These are phyloP conservation scores for Solanum tacnaense DNA, from an alignment of 257 asterid species.

Conservation along the genomic window DNA sequence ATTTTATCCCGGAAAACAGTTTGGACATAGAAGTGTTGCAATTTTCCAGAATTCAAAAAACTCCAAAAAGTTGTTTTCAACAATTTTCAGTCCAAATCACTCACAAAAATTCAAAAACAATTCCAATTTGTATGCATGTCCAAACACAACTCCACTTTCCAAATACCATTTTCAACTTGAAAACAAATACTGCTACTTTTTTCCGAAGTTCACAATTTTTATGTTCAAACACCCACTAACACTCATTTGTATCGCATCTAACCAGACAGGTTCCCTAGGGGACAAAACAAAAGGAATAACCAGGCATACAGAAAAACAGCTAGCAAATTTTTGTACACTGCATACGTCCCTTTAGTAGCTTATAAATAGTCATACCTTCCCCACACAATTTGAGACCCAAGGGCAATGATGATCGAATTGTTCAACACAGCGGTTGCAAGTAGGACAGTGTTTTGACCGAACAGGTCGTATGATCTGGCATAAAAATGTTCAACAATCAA, in stretches of 20 bases:
- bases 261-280: background rate
- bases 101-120: background rate
- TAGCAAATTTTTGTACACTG: background rate
- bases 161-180: background rate
- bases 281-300: background rate
- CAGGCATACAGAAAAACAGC: background rate
- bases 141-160: background rate
- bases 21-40: background rate
- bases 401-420: slow-evolving; percentile 99
- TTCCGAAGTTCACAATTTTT: background rate
- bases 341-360: background rate
- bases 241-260: background rate
- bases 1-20: background rate
- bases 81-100: background rate
- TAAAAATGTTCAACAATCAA: background rate
- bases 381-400: slow-evolving; percentile 98
- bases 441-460: slow-evolving; percentile 95
- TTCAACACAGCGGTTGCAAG: slow-evolving; percentile 88
- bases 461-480: slow-evolving; percentile 82
- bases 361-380: slow-evolving; percentile 47
- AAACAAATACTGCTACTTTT: background rate
- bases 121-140: background rate
- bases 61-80: background rate
- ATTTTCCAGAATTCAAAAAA: background rate
- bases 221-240: background rate